A percentile compares a stretch with the other conserved stretches of the same genome.
Conservation (phyloP, 2,329 filamentous ascomycete genomes). For the Colletotrichum euphorbiae region DNA sequence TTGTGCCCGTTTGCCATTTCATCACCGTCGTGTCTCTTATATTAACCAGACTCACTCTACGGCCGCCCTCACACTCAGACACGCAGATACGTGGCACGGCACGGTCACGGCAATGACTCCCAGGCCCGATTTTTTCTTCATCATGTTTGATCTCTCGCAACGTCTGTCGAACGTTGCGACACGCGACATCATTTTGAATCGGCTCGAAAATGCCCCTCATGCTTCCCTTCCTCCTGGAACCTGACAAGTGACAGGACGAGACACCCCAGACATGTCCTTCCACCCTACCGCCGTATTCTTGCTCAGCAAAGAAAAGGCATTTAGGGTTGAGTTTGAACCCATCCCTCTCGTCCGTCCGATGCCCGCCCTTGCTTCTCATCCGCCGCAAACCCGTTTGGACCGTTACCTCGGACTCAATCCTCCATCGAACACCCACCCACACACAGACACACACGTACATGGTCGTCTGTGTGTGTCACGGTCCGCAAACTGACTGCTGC, state of each 20-base stretch:
- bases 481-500: background rate
- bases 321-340: too few species aligned
- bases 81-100: background rate
- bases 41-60: background rate
- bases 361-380: constrained; percentile 9
- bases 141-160: constrained; percentile 2
- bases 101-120: background rate
- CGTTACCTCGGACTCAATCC: background rate
- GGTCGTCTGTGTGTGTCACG: background rate
- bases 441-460: background rate
- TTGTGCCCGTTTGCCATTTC: too few species aligned
- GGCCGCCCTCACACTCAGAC: constrained; percentile 1
- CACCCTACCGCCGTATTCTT: background rate
- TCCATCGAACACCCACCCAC: background rate
- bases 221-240: constrained; percentile 30
- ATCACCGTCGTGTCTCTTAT: background rate
- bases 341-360: constrained; percentile 9
- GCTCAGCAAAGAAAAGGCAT: background rate
- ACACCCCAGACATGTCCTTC: constrained; percentile 25
- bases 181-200: background rate
- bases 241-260: constrained; percentile 36
- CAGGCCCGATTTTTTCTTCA: constrained; percentile 7
- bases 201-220: background rate
- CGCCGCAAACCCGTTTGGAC: background rate
- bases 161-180: background rate